These are phyloP conservation scores for Tardiomyces depauwii DNA, from an alignment of 1,139 yeast species.

Conservation along the genomic window DNA sequence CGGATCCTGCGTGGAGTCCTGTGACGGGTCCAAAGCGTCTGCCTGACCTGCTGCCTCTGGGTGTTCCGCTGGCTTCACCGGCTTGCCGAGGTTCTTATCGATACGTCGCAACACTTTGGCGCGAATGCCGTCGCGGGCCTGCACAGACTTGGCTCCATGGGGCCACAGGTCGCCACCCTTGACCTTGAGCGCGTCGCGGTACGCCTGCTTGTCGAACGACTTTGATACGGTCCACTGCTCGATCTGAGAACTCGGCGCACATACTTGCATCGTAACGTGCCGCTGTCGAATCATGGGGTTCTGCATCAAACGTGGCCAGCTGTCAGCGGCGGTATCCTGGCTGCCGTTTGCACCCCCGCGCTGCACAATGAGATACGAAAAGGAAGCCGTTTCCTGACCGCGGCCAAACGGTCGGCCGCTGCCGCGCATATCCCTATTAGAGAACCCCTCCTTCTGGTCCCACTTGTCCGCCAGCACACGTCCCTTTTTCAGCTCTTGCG, in stretches of 20 bases:
- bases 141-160: slow-evolving; percentile 56
- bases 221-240: slow-evolving; percentile 86
- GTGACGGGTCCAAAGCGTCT: background rate
- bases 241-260: slow-evolving; percentile 66
- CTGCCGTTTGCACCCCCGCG: slow-evolving; percentile 32
- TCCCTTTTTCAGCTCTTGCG: slow-evolving; percentile 77
- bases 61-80: background rate
- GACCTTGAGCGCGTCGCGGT: slow-evolving; percentile 86
- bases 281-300: slow-evolving; percentile 73
- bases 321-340: slow-evolving; percentile 8
- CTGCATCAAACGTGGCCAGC: slow-evolving; percentile 50
- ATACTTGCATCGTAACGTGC: slow-evolving; percentile 69
- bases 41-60: background rate
- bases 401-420: slow-evolving; percentile 68
- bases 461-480: slow-evolving; percentile 61
- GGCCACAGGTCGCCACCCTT: slow-evolving; percentile 87
- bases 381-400: slow-evolving; percentile 63
- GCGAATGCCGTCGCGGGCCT: slow-evolving; percentile 10
- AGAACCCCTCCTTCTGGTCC: slow-evolving; percentile 36
- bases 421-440: slow-evolving; percentile 38
- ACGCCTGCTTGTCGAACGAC: slow-evolving; percentile 61
- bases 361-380: slow-evolving; percentile 64
- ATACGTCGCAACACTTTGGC: background rate
- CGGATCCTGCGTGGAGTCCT: background rate
- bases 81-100: background rate